Evolutionary conservation across 257 asterid genomes (phyloP).

Genomic region (Ilex asprella): DNA sequence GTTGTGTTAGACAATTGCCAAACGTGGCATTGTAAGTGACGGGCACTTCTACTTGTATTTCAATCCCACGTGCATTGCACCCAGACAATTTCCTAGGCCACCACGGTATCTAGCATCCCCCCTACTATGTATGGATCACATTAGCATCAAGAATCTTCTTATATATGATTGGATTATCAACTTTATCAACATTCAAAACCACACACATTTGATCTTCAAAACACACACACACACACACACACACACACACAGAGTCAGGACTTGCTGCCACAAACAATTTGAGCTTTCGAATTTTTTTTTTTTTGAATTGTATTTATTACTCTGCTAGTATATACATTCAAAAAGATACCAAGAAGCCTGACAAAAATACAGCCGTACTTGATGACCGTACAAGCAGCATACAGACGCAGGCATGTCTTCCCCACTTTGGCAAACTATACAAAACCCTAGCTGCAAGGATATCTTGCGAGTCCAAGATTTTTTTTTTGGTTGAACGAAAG

Average conservation of each 20-base stretch:
- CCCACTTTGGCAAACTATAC: slow-evolving; percentile 9
- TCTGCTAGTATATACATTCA: no score
- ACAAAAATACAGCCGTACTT: slow-evolving; percentile 4
- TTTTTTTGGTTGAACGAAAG: no score
- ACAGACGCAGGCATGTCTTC: neutral
- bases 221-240: neutral
- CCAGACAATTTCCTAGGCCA: no score
- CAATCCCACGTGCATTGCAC: neutral
- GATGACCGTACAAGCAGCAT: slow-evolving; percentile 3
- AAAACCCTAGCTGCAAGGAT: neutral
- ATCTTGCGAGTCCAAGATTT: neutral
- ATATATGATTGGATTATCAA: neutral
- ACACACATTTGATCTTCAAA: slow-evolving; percentile 11
- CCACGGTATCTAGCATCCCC: neutral
- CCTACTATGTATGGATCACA: neutral
- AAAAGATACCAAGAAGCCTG: neutral
- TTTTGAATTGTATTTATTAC: neutral
- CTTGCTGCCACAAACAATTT: neutral
- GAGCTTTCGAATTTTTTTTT: slow-evolving; percentile 4
- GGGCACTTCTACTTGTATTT: slow-evolving; percentile 1
- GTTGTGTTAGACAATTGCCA: slow-evolving; percentile 5
- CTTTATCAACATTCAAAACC: slow-evolving; percentile 8
- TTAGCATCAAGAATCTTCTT: slow-evolving; percentile 2
- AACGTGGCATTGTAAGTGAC: slow-evolving; percentile 13
- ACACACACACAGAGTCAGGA: neutral